Conservation (phyloP, 352 stramenopile genomes). For the Phytophthora crassamura region DNA sequence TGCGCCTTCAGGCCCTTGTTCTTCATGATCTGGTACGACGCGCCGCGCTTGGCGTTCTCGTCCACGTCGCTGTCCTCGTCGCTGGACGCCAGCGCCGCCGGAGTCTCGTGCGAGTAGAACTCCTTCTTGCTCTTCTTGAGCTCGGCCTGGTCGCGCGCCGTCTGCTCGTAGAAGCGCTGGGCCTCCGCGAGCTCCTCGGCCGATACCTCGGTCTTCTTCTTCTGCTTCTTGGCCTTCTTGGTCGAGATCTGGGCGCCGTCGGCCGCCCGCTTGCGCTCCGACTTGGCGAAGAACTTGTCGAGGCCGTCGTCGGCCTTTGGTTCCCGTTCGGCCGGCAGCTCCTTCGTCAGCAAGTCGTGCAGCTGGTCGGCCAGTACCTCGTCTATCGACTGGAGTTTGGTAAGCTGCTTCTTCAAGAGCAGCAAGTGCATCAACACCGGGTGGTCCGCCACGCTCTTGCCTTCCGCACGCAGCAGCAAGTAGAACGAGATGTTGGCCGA, state of each 20-base stretch:
- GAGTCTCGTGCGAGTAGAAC: slow-evolving; percentile 78
- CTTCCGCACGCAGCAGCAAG: slow-evolving; percentile 77
- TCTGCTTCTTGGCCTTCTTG: slow-evolving; percentile 58
- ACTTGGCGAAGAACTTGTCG: slow-evolving; percentile 71
- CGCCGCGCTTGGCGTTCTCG: slow-evolving; percentile 90
- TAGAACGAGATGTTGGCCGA: slow-evolving; percentile 90
- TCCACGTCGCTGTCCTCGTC: slow-evolving; percentile 75
- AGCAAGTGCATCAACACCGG: slow-evolving; percentile 83
- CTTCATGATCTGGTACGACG: slow-evolving; percentile 97
- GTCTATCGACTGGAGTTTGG: slow-evolving; percentile 62
- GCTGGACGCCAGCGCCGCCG: slow-evolving; percentile 49
- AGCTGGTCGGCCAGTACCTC: slow-evolving; percentile 65
- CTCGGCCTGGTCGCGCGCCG: slow-evolving; percentile 53
- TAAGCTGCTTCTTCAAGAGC: slow-evolving; percentile 79
- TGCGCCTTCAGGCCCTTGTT: slow-evolving; percentile 98
- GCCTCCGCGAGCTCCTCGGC: slow-evolving; percentile 62
- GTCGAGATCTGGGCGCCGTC: slow-evolving; percentile 10
- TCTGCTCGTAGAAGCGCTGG: slow-evolving; percentile 79
- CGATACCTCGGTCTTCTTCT: slow-evolving; percentile 48
- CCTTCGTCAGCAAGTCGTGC: slow-evolving; percentile 69
- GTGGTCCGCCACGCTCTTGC: slow-evolving; percentile 82
- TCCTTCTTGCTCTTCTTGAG: slow-evolving; percentile 78
- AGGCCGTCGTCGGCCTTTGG: slow-evolving; percentile 61
- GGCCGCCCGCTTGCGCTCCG: slow-evolving; percentile 39
- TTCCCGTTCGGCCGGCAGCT: slow-evolving; percentile 57